Base-by-base conservation (phyloP, 257 asterid genomes). In the Apocynum venetum region DNA sequence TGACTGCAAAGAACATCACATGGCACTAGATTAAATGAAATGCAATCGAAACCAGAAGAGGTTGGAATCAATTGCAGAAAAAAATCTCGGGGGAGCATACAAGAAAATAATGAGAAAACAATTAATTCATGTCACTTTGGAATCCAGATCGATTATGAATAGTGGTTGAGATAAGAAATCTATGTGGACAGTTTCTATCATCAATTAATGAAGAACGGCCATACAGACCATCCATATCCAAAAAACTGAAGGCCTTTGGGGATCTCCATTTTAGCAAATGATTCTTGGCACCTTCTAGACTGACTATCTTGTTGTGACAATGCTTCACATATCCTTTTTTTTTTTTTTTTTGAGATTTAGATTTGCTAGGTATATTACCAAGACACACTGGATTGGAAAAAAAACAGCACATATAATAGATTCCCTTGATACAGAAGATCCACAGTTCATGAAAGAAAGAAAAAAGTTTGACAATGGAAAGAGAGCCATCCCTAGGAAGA, bases 1-100 rank as follows among this genome's bases (percentile, higher is more conserved):
- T 85, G 78, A 96, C 99, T 96, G 97, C 91, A 77, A 77, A 44
- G 59, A 73, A 80, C 13, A 81, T 14, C 78, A 72, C 72, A 80
- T 67, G 61, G 49, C 47, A 68, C 68, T 31, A 25, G 77, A 77
- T 63, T 65, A 75, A 78, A 72, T 68, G 40, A 65, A 78, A 75
- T 20, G 6, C 46, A 44, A 49, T 68, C 71, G 63, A 65, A 72
- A 49, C 17, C 8, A 60, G 49, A 65, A 38, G 25, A 60, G 55
- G 64, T 47, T 15, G 17, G 36, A 5, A 65, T 46, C 44, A 71
- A 41, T 47, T 59, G 57, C 60, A 77, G 41, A 75, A 55, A 57
- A 79, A 71, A 15, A 72, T 36, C 31, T 25, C 31, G 31, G 31
- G 31, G 51, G 17, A 47, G 53, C 48, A 44, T 41, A 38, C 19